Evolutionary conservation across 495 filamentous ascomycete species (phyloP), one percentile per base, ranked within the genome.

Genomic region (Halenospora varia): DNA sequence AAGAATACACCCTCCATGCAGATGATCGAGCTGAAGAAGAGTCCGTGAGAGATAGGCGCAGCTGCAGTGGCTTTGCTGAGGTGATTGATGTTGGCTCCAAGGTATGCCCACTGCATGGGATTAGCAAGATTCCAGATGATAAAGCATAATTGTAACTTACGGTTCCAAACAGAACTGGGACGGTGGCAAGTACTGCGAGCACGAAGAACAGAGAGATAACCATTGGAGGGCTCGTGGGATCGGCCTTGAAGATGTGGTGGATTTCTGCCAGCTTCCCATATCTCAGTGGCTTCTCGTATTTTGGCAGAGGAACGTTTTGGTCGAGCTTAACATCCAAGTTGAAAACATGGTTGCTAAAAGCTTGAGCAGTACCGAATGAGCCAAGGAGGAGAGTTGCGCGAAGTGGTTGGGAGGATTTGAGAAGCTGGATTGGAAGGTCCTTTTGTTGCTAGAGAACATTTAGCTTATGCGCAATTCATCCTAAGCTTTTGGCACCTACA

Each of bases 1-100:
- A 92, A 92, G 75, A 97, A 97, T 62, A 96, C 82, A 8, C 82
- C 88, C 71, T 98, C 94, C 76, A 98, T 85, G 11, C 84, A 82
- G 23, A 96, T 35, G 57, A 98, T 82, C 9, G 90, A 94, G 41
- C 85, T 86, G 59, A 63, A 65, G 54, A 53, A 73, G 57, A 39
- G 62, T 64, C n/a, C 65, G 62, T 64, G 72, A 48, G 42, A 49
- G 57, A 41, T 63, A 53, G 59, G 75, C 15, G 70, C 57, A 3
- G 93, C 86, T 73, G 97, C 96, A 44, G 88, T 66, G 41, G 82
- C 75, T 66, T 97, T 91, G 9, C 90, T 81, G 19, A 96, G 72
- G 67, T 97, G 91, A 57, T 83, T 80, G 66, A 93, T 62, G 71
- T 98, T 98, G 55, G 83, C 94, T 50, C 93, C 95, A 49, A 96